Percentiles rank a stretch among this genome's conserved stretches.
phyloP scores from a whole-genome alignment of 2,329 filamentous ascomycete genomes.

The Colletotrichum lindemuthianum region DNA sequence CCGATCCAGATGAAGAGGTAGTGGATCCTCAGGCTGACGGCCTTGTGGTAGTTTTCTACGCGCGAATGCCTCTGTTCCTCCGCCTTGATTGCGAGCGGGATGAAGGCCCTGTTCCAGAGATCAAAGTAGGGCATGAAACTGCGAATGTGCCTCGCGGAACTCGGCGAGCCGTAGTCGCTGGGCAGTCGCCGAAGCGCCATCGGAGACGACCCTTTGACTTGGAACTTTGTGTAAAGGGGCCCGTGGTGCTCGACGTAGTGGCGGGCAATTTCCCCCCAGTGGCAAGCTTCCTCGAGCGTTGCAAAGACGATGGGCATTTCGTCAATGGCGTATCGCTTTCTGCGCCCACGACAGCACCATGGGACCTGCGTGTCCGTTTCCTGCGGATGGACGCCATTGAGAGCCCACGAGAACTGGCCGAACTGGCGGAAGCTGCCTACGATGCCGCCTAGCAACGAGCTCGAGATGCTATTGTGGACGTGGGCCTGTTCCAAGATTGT shows the following conservation, averaged over 20 bases:
- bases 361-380: constrained; percentile 8
- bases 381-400: background rate
- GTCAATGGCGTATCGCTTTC: constrained; percentile 16
- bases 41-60: background rate
- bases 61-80: background rate
- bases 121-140: background rate
- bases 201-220: background rate
- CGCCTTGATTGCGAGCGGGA: constrained; percentile 3
- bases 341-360: constrained; percentile 24
- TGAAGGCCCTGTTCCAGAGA: constrained; percentile 8
- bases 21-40: constrained; percentile 12
- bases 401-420: constrained; percentile 11
- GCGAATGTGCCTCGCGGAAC: background rate
- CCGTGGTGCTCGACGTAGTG: constrained; percentile 22
- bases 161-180: constrained; percentile 3
- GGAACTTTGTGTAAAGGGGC: constrained; percentile 8
- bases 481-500: constrained; percentile 9
- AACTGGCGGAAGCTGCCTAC: constrained; percentile 11
- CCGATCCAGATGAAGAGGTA: constrained; percentile 23
- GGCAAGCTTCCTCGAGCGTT: constrained; percentile 8
- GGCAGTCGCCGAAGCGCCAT: background rate
- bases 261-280: constrained; percentile 18
- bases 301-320: constrained; percentile 22
- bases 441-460: background rate
- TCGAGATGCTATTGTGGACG: background rate